Evolutionary conservation across 176 grass and related monocot species (phyloP).

Genomic region (Oryza glaberrima): DNA sequence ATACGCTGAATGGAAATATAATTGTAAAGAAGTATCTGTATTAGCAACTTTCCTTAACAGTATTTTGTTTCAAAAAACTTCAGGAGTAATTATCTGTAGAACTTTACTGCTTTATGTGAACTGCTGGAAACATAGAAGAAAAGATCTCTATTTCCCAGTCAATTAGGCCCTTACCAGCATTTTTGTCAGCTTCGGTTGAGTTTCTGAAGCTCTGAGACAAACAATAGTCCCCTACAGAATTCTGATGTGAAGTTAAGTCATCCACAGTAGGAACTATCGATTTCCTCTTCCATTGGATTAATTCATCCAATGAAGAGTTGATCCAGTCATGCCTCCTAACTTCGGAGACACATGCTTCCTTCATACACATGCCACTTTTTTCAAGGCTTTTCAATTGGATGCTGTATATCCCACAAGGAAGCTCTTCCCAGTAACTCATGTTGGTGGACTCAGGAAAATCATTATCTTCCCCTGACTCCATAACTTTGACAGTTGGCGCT

Average conservation of each 20-base stretch:
- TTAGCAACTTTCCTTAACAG: conserved; percentile 24
- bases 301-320: conserved; percentile 55
- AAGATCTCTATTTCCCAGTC: background rate
- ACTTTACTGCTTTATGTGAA: conserved; percentile 38
- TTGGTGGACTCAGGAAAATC: conserved; percentile 40
- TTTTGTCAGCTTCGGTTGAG: conserved; percentile 30
- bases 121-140: conserved; percentile 18
- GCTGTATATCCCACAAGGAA: conserved; percentile 86
- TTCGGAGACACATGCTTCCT: conserved; percentile 44
- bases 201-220: conserved; percentile 24
- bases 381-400: conserved; percentile 49
- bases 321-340: conserved; percentile 67
- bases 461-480: conserved; percentile 35
- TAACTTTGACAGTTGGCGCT: conserved; percentile 42
- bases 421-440: conserved; percentile 75
- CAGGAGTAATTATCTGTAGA: conserved; percentile 8
- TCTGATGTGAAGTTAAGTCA: background rate
- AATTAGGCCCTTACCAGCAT: conserved; percentile 28
- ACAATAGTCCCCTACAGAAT: conserved; percentile 21
- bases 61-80: conserved; percentile 28
- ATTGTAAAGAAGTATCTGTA: conserved; percentile 34
- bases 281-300: conserved; percentile 80
- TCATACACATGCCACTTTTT: conserved; percentile 21
- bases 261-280: conserved; percentile 46
- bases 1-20: conserved; percentile 48